These are phyloP conservation scores for Pseudonitzschia delicatissima DNA, from an alignment of 108 stramenopile genomes.

Conservation along the genomic window DNA sequence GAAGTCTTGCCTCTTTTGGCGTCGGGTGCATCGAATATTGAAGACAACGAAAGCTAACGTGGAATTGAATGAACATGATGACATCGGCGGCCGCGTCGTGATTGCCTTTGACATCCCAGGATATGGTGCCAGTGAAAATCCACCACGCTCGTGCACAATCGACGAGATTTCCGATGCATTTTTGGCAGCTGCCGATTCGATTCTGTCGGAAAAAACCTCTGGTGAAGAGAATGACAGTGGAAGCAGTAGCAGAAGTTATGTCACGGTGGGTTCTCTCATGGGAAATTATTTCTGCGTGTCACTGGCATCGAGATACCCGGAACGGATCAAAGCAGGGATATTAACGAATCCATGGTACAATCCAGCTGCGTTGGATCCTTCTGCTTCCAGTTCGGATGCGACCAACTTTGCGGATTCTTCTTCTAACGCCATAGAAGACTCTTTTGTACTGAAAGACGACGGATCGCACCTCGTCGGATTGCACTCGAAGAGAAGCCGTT, in stretches of 20 bases:
- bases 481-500: conserved; percentile 18
- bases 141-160: conserved; percentile 16
- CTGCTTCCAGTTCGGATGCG: not conserved
- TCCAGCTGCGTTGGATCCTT: not conserved
- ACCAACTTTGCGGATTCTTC: not conserved
- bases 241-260: not conserved
- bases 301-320: conserved; percentile 31
- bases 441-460: conserved; percentile 22
- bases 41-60: too few relatives aligned
- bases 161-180: conserved; percentile 36
- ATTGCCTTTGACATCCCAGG: conserved; percentile 25
- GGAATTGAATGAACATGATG: too few relatives aligned
- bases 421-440: not conserved
- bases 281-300: conserved; percentile 30
- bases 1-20: conserved; percentile 31
- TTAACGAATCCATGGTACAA: conserved; percentile 23
- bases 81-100: conserved; percentile 5
- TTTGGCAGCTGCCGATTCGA: conserved; percentile 17
- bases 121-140: conserved; percentile 29
- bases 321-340: conserved; percentile 25
- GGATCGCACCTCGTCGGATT: conserved; percentile 26
- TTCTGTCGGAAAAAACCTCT: conserved; percentile 6
- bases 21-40: not conserved
- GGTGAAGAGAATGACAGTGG: not conserved
- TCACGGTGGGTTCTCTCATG: conserved; percentile 14